Evolutionary conservation across 2,329 filamentous ascomycete genomes (phyloP), one percentile per base, ranked within the genome.

Genomic region (Penicillium corylophilum): DNA sequence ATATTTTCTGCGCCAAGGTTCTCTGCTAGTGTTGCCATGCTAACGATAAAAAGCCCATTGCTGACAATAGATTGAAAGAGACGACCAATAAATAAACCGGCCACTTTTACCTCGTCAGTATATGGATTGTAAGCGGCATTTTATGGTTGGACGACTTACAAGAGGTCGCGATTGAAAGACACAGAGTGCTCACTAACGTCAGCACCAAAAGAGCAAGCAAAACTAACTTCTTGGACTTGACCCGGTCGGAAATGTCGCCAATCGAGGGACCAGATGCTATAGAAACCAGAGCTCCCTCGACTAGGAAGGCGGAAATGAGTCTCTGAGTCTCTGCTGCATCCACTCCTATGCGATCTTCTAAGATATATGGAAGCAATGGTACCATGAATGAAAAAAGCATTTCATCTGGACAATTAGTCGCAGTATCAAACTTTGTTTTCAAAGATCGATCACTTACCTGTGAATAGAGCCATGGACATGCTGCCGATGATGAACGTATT

Each of bases 351-450:
- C 59, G 57, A 9, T 56, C 31, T 15, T 61, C 60, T 13, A 62
- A 38, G 3, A 62, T 54, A 10, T 43, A 35, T 18, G 58, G 60
- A 16, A 62, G 54, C 5, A 62, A 31, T 13, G 60, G 60, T 5
- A 61, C 41, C 52, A 62, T 61, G 45, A 61, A 62, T 4, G 56
- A 51, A 33, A 57, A 62, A 10, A 62, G 50, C 35, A 61, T 38
- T 22, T 61, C 58, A 43, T 61, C 60, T 61, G 45, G 13, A 22
- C 3, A 5, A 22, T 13, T 39, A n/a, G n/a, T n/a, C n/a, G n/a
- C 16, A 18, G 5, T 26, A 2, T 41, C 20, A 22, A 35, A 10
- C 12, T 16, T 6, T 24, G 15, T 35, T 31, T 26, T 23, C 2
- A 12, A 16, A 7, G 8, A 39, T 51, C 1, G 35, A 15, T 26